Evolutionary conservation across 768 basidiomycete genomes (phyloP), one percentile per base, ranked within the genome.

Genomic region (Phlebiopsis flavidoalba): DNA sequence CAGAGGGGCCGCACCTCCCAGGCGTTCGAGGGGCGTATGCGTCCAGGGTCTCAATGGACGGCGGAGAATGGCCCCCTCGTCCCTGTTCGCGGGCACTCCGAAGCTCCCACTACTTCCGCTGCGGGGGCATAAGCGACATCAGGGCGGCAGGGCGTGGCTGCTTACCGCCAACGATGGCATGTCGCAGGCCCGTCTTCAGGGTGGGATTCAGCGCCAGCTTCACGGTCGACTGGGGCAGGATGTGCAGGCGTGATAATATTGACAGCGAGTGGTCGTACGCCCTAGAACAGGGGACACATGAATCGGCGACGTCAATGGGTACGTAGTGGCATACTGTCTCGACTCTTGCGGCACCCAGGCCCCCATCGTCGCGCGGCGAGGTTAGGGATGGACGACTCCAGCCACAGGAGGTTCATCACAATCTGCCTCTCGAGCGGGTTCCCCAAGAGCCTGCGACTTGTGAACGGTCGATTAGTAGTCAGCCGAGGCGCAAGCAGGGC

Each of bases 381-480:
- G n/a, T n/a, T n/a, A 0, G 83, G 76, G 53, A 93, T 85, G 4
- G 87, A 75, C 22, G 84, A 81, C 68, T 96, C 95, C 31, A 95
- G 79, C 94, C 95, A 97, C 8, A 96, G 77, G 57, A 94, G 70
- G 70, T 88, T 92, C 87, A 95, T 89, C 35, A 93, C 82, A 26
- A 95, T 77, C 69, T 96, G 94, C 58, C 92, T 80, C 68, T 94
- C 89, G 21, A 95, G 70, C 19, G 91, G 84, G 26, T n/a, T n/a
- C 1, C 83, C 85, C 40, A 97, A 74, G 24, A 96, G 76, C 57
- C 93, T 94, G 69, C 26, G n/a, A n/a, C n/a, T n/a, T n/a, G 17
- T 48, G 15, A 33, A 12, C 15, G 19, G 54, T 37, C 19, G 11
- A 61, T 21, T 24, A 36, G 10, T n/a, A n/a, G 26, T 47, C 14